Conservation (phyloP, 78 protist species). For the Blattamonas nauphoetae region DNA sequence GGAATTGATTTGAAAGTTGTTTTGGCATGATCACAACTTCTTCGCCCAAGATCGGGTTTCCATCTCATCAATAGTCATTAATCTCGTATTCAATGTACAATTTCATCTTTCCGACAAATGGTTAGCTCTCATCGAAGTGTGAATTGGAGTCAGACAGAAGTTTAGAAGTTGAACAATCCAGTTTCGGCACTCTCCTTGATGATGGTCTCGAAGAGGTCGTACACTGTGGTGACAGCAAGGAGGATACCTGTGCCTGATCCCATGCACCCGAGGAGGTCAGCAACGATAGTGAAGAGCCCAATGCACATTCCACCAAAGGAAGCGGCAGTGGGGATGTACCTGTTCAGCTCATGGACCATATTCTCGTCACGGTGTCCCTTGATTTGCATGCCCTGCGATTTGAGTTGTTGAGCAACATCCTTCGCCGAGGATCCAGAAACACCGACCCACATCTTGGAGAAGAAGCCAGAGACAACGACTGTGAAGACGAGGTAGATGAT, state of each 20-base stretch:
- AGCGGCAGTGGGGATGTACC: constrained; percentile 98
- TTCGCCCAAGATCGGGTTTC: too few species aligned
- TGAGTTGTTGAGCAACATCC: constrained; percentile 89
- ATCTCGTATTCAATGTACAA: too few species aligned
- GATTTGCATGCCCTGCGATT: constrained; percentile 73
- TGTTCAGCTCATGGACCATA: constrained; percentile 67
- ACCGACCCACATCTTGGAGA: constrained; percentile 87
- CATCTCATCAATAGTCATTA: too few species aligned
- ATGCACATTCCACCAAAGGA: constrained; percentile 98
- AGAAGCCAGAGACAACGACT: constrained; percentile 91
- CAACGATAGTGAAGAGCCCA: constrained; percentile 92
- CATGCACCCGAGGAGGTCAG: constrained; percentile 85
- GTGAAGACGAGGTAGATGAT: constrained; percentile 82
- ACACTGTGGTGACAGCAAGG: constrained; percentile 96
- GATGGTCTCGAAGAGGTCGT: constrained; percentile 88
- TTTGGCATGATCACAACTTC: too few species aligned
- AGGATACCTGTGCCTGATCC: constrained; percentile 99
- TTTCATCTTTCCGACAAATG: too few species aligned
- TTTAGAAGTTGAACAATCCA: not conserved
- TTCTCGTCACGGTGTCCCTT: constrained; percentile 53
- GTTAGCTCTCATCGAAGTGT: too few species aligned
- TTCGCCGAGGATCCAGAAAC: constrained; percentile 80
- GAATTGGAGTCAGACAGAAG: too few species aligned
- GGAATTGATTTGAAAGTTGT: too few species aligned
- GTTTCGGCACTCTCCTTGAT: constrained; percentile 70